A percentile compares a stretch with the other conserved stretches of the same genome.
phyloP scores from a whole-genome alignment of 306 rosid genomes.

The Prosopis cineraria region DNA sequence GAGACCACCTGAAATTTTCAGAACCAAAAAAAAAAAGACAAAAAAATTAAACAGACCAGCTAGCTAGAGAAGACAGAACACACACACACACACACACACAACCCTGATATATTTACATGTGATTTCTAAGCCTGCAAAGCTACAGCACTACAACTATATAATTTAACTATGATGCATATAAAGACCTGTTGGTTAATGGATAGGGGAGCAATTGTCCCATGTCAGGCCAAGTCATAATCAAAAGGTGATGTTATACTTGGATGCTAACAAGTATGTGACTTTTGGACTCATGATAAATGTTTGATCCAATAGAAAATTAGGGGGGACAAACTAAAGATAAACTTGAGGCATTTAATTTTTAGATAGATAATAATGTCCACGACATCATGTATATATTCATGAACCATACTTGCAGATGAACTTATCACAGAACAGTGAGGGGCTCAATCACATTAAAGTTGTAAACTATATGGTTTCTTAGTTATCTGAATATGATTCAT shows the following conservation, averaged over 20 bases:
- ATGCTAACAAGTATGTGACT: neutral
- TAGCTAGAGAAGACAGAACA: neutral
- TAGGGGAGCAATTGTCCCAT: neutral
- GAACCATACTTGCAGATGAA: neutral
- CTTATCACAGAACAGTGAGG: neutral
- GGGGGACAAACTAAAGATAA: neutral
- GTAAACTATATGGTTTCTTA: neutral
- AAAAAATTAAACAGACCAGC: neutral
- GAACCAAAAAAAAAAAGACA: neutral
- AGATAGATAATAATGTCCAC: neutral
- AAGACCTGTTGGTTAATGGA: neutral
- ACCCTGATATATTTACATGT: neutral
- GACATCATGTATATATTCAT: neutral
- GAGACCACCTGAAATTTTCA: constrained; percentile 79
- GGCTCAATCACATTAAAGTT: neutral
- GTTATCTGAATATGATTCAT: neutral
- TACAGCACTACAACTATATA: neutral
- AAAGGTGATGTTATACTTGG: neutral
- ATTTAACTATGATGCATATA: neutral
- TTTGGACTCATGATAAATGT: neutral
- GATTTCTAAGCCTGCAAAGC: too few relatives aligned
- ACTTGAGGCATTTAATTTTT: neutral
- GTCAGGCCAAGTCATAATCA: neutral
- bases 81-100: too few relatives aligned
- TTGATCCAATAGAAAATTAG: neutral